These are phyloP conservation scores for Fusarium temperatum DNA, from an alignment of 2,329 filamentous ascomycete genomes.

Conservation along the genomic window DNA sequence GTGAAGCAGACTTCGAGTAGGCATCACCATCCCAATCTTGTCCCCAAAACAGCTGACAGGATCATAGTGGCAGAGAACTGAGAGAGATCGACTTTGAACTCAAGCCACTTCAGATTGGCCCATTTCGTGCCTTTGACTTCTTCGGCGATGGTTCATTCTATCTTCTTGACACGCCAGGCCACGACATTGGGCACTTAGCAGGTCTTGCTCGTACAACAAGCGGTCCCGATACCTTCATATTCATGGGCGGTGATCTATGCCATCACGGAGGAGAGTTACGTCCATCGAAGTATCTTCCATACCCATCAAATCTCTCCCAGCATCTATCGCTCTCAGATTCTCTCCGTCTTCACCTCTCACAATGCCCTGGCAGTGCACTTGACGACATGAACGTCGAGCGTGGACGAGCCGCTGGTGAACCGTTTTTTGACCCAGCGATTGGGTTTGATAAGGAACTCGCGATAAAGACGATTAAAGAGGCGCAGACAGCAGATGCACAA, in stretches of 20 bases:
- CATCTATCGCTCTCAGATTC: conserved; percentile 4
- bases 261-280: conserved; percentile 11
- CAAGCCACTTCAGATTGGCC: not conserved
- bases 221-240: not conserved
- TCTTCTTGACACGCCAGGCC: conserved; percentile 23
- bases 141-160: conserved; percentile 27
- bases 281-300: not conserved
- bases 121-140: conserved; percentile 22
- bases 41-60: rapidly evolving
- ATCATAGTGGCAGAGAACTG: not conserved
- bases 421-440: conserved; percentile 12
- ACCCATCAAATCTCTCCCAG: not conserved
- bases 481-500: conserved; percentile 4
- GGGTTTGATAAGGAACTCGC: not conserved
- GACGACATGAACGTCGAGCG: not conserved
- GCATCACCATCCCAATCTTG: rapidly evolving
- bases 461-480: not conserved
- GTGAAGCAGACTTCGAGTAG: conserved; percentile 20
- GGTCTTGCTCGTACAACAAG: conserved; percentile 21
- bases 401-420: not conserved
- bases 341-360: not conserved
- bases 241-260: conserved; percentile 18
- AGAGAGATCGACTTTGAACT: conserved; percentile 17
- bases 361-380: not conserved
- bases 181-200: conserved; percentile 12